Evolutionary conservation across 495 filamentous ascomycete genomes (phyloP).

Genomic region (Hypomontagnella submonticulosa): DNA sequence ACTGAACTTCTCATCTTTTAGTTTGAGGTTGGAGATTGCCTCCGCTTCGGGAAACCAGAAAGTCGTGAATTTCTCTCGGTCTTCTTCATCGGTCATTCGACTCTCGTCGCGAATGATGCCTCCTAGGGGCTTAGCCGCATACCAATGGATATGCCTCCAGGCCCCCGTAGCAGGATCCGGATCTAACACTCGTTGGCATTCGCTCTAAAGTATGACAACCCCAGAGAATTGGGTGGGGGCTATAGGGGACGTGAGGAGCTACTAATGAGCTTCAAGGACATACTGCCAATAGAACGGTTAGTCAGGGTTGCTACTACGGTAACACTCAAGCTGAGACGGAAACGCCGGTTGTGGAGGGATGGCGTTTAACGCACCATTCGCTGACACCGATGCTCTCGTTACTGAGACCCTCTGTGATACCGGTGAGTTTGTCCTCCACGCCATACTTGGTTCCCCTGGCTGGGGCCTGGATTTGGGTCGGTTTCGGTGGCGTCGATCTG

Average conservation of each 20-base stretch:
- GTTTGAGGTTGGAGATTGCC: conserved; percentile 41
- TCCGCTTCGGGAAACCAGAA: conserved; percentile 44
- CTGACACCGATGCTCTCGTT: conserved; percentile 48
- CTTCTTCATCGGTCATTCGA: conserved; percentile 43
- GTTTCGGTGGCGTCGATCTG: conserved; percentile 46
- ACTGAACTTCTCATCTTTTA: conserved; percentile 49
- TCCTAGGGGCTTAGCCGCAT: conserved; percentile 42
- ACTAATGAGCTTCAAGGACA: conserved; percentile 9
- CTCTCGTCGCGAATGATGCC: conserved; percentile 37
- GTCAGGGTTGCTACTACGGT: conserved; percentile 12
- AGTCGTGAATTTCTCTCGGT: conserved; percentile 47
- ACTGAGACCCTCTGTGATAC: conserved; percentile 43
- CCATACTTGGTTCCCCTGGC: conserved; percentile 25
- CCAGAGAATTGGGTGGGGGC: neutral
- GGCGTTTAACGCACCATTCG: conserved; percentile 43
- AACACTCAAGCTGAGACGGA: conserved; percentile 6
- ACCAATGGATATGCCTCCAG: conserved; percentile 51
- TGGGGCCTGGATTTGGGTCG: conserved; percentile 20
- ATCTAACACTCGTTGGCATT: conserved; percentile 38
- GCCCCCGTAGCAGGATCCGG: conserved; percentile 48
- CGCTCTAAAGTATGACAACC: conserved; percentile 3
- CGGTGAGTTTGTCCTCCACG: conserved; percentile 41
- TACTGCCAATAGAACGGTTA: conserved; percentile 32
- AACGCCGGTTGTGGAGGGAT: conserved; percentile 3
- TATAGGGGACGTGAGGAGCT: conserved; percentile 1